phyloP scores from a whole-genome alignment of 768 basidiomycete species.

The Hysterangium stoloniferum region DNA sequence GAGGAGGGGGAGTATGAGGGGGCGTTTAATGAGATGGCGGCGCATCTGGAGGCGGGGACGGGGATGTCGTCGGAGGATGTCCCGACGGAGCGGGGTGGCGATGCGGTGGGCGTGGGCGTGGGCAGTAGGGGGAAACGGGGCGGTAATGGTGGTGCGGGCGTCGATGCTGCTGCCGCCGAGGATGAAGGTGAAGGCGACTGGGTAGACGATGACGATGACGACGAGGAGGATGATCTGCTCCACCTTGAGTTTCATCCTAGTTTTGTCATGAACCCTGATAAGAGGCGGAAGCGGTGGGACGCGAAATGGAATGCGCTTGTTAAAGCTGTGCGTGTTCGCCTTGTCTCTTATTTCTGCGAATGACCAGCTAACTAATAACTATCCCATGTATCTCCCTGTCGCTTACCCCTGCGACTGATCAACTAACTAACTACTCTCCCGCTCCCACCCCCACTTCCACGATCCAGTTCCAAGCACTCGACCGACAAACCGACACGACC shows the following conservation, averaged over 20 bases:
- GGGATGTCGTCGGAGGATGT: background rate
- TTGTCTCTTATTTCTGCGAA: background rate
- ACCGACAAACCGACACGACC: slow-evolving; percentile 75
- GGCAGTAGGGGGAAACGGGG: slow-evolving; percentile 18
- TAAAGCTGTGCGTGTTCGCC: slow-evolving; percentile 47
- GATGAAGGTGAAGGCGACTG: slow-evolving; percentile 51
- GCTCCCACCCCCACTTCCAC: too few species aligned
- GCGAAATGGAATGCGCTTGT: slow-evolving; percentile 66
- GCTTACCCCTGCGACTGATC: slow-evolving; percentile 17
- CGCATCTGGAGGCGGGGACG: background rate
- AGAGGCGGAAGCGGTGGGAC: slow-evolving; percentile 66
- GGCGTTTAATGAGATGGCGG: slow-evolving; percentile 8
- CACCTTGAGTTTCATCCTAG: slow-evolving; percentile 67
- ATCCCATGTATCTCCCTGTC: background rate
- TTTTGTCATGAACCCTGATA: slow-evolving; percentile 58
- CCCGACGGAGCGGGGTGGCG: background rate
- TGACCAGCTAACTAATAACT: background rate
- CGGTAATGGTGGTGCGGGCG: slow-evolving; percentile 1
- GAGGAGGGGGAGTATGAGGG: slow-evolving; percentile 35
- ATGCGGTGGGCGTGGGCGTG: slow-evolving; percentile 24
- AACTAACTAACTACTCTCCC: slow-evolving; percentile 23
- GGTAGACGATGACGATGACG: slow-evolving; percentile 65
- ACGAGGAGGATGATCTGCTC: slow-evolving; percentile 55
- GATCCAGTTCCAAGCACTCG: slow-evolving; percentile 63
- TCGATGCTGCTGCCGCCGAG: slow-evolving; percentile 14